phyloP scores from a whole-genome alignment of 352 stramenopile species.

The Phytophthora hibernalis region DNA sequence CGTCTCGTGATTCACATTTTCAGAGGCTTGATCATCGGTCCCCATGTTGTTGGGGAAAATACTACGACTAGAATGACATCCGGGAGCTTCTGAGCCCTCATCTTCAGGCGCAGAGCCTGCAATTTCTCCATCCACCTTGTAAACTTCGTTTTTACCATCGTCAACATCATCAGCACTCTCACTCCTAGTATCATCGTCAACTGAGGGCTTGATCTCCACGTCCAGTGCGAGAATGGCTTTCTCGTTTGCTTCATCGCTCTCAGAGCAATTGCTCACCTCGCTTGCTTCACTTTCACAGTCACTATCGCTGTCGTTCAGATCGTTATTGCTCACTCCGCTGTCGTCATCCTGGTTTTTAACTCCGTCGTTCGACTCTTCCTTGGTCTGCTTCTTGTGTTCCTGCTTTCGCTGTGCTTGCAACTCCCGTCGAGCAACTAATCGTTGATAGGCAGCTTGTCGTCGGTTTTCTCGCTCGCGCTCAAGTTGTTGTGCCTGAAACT shows the following conservation, averaged over 20 bases:
- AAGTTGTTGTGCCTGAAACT: constrained; percentile 22
- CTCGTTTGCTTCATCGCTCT: constrained; percentile 65
- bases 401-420: constrained; percentile 58
- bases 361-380: background rate
- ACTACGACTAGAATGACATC: constrained; percentile 2
- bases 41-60: background rate
- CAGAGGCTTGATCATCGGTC: background rate
- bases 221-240: constrained; percentile 58
- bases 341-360: background rate
- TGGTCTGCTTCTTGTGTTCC: constrained; percentile 33
- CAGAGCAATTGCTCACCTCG: constrained; percentile 77
- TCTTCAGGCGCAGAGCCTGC: background rate
- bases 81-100: constrained; percentile 1
- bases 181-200: constrained; percentile 15
- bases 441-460: constrained; percentile 63
- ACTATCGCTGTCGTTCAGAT: constrained; percentile 9
- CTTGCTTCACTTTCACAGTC: constrained; percentile 60
- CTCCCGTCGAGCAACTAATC: constrained; percentile 61
- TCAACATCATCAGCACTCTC: constrained; percentile 4
- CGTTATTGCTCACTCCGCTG: background rate
- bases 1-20: constrained; percentile 3
- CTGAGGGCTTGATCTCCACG: constrained; percentile 20
- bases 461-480: constrained; percentile 60
- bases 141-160: background rate
- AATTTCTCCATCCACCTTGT: background rate